Evolutionary conservation across 805 yeast genomes (phyloP).

Genomic region (Kluyveromyces starmeri): DNA sequence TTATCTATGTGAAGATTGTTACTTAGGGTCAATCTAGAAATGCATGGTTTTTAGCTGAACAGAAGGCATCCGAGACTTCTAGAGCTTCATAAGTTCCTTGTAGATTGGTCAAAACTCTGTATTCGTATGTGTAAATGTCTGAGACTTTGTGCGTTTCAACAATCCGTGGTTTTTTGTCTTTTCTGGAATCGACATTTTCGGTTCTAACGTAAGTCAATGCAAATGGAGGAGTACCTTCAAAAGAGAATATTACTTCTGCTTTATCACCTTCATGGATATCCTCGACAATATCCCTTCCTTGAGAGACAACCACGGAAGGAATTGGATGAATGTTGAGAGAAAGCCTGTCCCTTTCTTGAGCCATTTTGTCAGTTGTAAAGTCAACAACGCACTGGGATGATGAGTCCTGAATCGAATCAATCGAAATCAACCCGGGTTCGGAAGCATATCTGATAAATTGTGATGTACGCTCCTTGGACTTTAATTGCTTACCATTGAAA

Average conservation of each 20-base stretch:
- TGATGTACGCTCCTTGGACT: conserved; percentile 42
- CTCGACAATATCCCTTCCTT: conserved; percentile 65
- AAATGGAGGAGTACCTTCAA: conserved; percentile 89
- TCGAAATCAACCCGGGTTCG: conserved; percentile 64
- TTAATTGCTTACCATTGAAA: conserved; percentile 55
- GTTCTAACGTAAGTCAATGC: conserved; percentile 75
- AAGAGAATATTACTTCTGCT: conserved; percentile 74
- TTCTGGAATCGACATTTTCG: conserved; percentile 34
- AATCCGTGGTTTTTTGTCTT: conserved; percentile 44
- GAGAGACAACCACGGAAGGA: conserved; percentile 75
- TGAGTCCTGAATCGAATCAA: conserved; percentile 65
- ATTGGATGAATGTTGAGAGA: conserved; percentile 41
- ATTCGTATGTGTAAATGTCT: conserved; percentile 60
- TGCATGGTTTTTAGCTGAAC: conserved; percentile 43
- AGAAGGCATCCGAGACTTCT: conserved; percentile 77
- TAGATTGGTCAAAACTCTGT: conserved; percentile 64
- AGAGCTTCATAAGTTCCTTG: conserved; percentile 95
- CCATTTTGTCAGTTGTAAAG: conserved; percentile 35
- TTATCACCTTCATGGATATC: conserved; percentile 94
- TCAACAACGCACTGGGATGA: conserved; percentile 64
- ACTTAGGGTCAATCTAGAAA: conserved; percentile 13
- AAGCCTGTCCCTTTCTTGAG: conserved; percentile 26
- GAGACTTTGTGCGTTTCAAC: conserved; percentile 50
- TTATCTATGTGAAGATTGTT: too few relatives aligned
- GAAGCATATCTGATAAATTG: conserved; percentile 67